These are phyloP conservation scores for Gossypium ekmanianum DNA, from an alignment of 345 rosid genomes.

Conservation along the genomic window DNA sequence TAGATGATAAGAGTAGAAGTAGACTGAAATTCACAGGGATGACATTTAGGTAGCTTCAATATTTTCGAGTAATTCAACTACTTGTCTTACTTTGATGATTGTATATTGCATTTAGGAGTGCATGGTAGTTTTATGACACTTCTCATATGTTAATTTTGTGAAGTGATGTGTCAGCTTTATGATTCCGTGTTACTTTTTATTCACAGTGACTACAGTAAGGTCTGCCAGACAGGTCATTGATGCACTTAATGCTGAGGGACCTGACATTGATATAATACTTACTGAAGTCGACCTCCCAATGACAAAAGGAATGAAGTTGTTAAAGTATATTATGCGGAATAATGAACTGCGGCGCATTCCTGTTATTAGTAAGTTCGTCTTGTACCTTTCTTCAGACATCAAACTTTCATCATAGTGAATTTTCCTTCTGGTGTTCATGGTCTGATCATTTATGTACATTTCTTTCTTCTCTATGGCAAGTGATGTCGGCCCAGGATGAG, in stretches of 20 bases:
- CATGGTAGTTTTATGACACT: background rate
- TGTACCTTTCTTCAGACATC: background rate
- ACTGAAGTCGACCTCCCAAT: conserved; percentile 97
- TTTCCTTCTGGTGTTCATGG: background rate
- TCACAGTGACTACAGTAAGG: conserved; percentile 77
- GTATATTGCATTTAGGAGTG: conserved; percentile 3
- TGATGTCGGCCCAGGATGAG: conserved; percentile 88
- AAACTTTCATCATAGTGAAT: background rate
- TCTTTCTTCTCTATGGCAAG: conserved; percentile 32
- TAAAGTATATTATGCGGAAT: conserved; percentile 82
- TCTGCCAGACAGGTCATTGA: conserved; percentile 96
- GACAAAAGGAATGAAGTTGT: conserved; percentile 92
- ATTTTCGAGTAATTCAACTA: background rate
- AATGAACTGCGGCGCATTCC: conserved; percentile 84
- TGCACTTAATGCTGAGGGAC: conserved; percentile 93
- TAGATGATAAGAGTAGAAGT: background rate
- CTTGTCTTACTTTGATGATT: background rate
- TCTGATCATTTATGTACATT: conserved; percentile 12
- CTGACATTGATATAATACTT: conserved; percentile 89
- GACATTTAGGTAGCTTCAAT: conserved; percentile 1
- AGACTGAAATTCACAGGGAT: background rate
- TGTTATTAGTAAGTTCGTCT: conserved; percentile 75
- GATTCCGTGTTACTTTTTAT: conserved; percentile 19
- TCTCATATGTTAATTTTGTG: conserved; percentile 11
- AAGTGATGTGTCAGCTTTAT: background rate